Evolutionary conservation across 2,329 filamentous ascomycete genomes (phyloP).

Genomic region (Penicillium sp.): DNA sequence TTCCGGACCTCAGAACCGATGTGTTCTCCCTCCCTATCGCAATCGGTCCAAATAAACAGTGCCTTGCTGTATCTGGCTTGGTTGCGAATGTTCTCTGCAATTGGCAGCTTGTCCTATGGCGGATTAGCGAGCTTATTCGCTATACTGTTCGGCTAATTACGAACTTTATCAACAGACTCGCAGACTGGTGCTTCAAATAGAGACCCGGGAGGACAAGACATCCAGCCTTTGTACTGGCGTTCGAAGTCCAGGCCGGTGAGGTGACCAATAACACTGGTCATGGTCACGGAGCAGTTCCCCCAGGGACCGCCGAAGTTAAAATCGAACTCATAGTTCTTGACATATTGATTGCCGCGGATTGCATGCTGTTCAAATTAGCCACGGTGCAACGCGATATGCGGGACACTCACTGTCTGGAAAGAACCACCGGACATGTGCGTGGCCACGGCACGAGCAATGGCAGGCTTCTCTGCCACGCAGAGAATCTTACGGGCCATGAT

Average conservation of each 20-base stretch:
- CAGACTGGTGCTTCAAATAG: conserved; percentile 80
- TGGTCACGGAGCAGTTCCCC: conserved; percentile 80
- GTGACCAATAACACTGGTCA: conserved; percentile 92
- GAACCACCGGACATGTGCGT: conserved; percentile 79
- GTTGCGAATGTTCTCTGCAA: conserved; percentile 80
- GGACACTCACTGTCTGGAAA: conserved; percentile 62
- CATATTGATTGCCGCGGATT: conserved; percentile 67
- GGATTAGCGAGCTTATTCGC: conserved; percentile 12
- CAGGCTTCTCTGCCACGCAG: conserved; percentile 84
- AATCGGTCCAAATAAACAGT: conserved; percentile 98
- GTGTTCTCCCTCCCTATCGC: conserved; percentile 94
- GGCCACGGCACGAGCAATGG: conserved; percentile 92
- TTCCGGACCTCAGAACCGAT: conserved; percentile 89
- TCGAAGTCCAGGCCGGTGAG: conserved; percentile 78
- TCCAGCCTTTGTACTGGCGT: conserved; percentile 73
- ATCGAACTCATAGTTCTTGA: conserved; percentile 92
- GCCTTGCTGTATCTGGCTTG: conserved; percentile 71
- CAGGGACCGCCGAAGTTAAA: conserved; percentile 81
- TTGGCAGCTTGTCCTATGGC: conserved; percentile 68
- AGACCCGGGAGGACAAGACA: conserved; percentile 70
- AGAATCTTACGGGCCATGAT: conserved; percentile 58
- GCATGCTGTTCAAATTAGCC: conserved; percentile 55
- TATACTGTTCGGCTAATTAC: not conserved
- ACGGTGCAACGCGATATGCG: not conserved
- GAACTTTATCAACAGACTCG: conserved; percentile 65